Evolutionary conservation across 306 rosid genomes (phyloP).

Genomic region (Cicer bijugum): DNA sequence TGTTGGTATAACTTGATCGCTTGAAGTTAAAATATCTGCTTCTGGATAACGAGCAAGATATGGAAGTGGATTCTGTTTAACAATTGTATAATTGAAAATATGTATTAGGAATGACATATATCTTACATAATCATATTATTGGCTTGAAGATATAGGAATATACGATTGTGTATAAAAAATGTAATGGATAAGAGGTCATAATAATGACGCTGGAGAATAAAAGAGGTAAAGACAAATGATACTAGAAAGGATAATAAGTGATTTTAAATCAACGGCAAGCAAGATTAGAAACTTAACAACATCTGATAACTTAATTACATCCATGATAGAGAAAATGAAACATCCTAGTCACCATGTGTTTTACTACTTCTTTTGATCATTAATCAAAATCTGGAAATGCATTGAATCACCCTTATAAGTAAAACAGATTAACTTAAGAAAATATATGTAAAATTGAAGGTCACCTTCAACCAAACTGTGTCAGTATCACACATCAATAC

Average conservation of each 20-base stretch:
- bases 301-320: conserved; percentile 13
- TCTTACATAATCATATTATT: conserved; percentile 22
- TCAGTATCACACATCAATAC: conserved; percentile 96
- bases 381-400: conserved; percentile 25
- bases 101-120: conserved; percentile 40
- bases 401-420: conserved; percentile 19
- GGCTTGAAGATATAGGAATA: conserved; percentile 26
- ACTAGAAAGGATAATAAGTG: background rate
- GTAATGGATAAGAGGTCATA: conserved; percentile 21
- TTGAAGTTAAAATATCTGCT: conserved; percentile 94
- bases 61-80: conserved; percentile 92
- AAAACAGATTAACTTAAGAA: conserved; percentile 8
- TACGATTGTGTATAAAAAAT: conserved; percentile 3
- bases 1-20: conserved; percentile 89
- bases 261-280: conserved; percentile 30
- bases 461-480: conserved; percentile 95
- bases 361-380: conserved; percentile 8
- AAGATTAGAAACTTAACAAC: conserved; percentile 15
- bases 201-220: conserved; percentile 4
- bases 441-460: conserved; percentile 29
- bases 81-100: conserved; percentile 43
- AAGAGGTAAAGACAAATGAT: conserved; percentile 16
- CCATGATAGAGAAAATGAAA: conserved; percentile 25
- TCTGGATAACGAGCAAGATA: conserved; percentile 87
- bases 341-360: conserved; percentile 18